phyloP scores from a whole-genome alignment of 1,284 basidiomycete species.

The Apiotrichum veenhuisii region DNA sequence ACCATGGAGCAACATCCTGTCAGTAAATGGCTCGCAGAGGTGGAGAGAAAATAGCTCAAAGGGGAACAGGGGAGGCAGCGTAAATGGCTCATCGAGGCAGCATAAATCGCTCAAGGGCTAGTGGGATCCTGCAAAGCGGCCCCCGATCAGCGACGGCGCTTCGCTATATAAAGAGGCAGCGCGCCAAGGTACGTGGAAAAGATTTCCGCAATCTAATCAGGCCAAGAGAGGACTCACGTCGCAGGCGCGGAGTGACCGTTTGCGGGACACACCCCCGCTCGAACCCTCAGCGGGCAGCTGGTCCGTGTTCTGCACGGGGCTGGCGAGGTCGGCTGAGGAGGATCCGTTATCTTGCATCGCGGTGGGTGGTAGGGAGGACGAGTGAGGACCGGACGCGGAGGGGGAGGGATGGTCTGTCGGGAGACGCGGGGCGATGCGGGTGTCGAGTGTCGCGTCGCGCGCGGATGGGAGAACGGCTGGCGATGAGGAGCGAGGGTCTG shows the following conservation, averaged over 20 bases:
- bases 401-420: too few species aligned
- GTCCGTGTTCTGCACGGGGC: background rate
- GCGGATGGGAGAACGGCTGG: background rate
- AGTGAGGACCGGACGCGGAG: background rate
- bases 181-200: background rate
- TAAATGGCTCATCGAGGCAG: too few species aligned
- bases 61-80: too few species aligned
- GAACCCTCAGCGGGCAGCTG: background rate
- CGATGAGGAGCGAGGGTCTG: too few species aligned
- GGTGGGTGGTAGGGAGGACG: background rate
- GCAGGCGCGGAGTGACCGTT: conserved; percentile 23
- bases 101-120: too few species aligned
- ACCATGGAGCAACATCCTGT: background rate
- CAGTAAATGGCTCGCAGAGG: background rate
- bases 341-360: background rate
- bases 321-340: background rate
- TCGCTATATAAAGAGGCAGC: background rate
- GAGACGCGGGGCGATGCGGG: too few species aligned
- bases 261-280: background rate
- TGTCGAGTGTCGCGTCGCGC: too few species aligned
- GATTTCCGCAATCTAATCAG: background rate
- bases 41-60: too few species aligned
- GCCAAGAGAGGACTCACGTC: conserved; percentile 15
- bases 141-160: too few species aligned
- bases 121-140: too few species aligned